Percentiles rank a stretch among this genome's conserved stretches.
phyloP scores from a whole-genome alignment of 2,329 filamentous ascomycete genomes.

The Apiospora saccharicola region DNA sequence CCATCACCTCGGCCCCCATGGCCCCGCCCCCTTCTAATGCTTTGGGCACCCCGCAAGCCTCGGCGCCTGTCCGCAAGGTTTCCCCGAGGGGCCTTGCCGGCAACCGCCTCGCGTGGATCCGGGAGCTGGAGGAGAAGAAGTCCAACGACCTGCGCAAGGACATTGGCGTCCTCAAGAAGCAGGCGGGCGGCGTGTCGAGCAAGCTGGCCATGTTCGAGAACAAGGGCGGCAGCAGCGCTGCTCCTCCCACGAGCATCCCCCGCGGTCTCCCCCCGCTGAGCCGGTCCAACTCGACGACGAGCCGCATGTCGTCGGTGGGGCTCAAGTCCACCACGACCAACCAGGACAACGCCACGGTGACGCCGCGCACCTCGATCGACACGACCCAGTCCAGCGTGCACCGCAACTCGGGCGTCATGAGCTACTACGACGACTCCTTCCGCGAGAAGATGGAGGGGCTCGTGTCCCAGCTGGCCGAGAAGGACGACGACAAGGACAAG shows the following conservation, averaged over 20 bases:
- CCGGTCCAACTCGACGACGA: slow-evolving; percentile 31
- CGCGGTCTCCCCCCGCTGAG: slow-evolving; percentile 26
- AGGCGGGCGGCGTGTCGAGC: slow-evolving; percentile 28
- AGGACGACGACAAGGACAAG: slow-evolving; percentile 25
- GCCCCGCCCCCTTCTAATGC: slow-evolving; percentile 20
- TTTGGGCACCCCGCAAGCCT: slow-evolving; percentile 5
- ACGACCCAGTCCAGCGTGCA: slow-evolving; percentile 29
- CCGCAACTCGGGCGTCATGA: slow-evolving; percentile 30
- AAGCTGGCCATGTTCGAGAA: slow-evolving; percentile 32
- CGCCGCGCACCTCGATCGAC: slow-evolving; percentile 31
- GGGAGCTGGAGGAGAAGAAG: slow-evolving; percentile 33
- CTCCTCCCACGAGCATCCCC: neutral
- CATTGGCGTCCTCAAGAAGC: slow-evolving; percentile 29
- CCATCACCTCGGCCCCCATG: slow-evolving; percentile 28
- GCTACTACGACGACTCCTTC: slow-evolving; percentile 31
- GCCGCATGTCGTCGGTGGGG: slow-evolving; percentile 29
- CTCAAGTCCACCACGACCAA: slow-evolving; percentile 28
- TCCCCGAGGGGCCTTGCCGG: slow-evolving; percentile 25
- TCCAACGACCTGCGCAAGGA: slow-evolving; percentile 23
- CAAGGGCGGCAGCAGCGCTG: neutral
- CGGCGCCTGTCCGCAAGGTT: slow-evolving; percentile 25
- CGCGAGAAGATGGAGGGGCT: slow-evolving; percentile 31
- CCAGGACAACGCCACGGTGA: slow-evolving; percentile 25
- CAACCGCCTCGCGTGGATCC: slow-evolving; percentile 32
- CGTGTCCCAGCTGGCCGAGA: slow-evolving; percentile 20